phyloP scores from a whole-genome alignment of 768 basidiomycete genomes.

The Phanerochaete carnosa region DNA sequence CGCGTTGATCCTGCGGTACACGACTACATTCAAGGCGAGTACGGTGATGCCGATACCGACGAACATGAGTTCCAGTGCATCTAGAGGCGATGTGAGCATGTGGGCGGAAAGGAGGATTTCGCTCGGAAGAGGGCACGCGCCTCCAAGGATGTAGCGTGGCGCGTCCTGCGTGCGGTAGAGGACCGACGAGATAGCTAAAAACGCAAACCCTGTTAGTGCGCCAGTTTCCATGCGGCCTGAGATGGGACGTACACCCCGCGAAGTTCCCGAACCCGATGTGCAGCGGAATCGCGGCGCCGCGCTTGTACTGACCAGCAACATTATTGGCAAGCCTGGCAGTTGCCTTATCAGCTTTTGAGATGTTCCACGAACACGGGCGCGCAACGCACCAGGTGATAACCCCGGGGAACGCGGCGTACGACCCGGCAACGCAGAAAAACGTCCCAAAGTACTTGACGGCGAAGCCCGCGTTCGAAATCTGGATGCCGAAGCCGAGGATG shows the following conservation, averaged over 20 bases:
- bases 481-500: conserved; percentile 59
- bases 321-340: conserved; percentile 58
- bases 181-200: conserved; percentile 51
- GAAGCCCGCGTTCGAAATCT: conserved; percentile 47
- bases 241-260: conserved; percentile 32
- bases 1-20: conserved; percentile 48
- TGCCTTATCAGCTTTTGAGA: neutral
- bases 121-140: conserved; percentile 36
- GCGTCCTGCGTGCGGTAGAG: conserved; percentile 57
- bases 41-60: conserved; percentile 58
- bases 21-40: conserved; percentile 43
- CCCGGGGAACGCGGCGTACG: conserved; percentile 57
- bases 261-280: conserved; percentile 71
- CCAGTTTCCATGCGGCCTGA: neutral
- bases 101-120: neutral
- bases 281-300: conserved; percentile 61
- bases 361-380: conserved; percentile 43
- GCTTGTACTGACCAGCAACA: conserved; percentile 66
- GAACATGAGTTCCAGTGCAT: conserved; percentile 64
- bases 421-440: conserved; percentile 65
- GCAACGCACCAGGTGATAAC: conserved; percentile 52
- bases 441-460: conserved; percentile 72
- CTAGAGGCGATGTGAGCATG: conserved; percentile 16
- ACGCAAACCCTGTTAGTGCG: neutral
- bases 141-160: conserved; percentile 60